Conservation (phyloP, 2,329 filamentous ascomycete genomes). For the Ceratocystis variospora region DNA sequence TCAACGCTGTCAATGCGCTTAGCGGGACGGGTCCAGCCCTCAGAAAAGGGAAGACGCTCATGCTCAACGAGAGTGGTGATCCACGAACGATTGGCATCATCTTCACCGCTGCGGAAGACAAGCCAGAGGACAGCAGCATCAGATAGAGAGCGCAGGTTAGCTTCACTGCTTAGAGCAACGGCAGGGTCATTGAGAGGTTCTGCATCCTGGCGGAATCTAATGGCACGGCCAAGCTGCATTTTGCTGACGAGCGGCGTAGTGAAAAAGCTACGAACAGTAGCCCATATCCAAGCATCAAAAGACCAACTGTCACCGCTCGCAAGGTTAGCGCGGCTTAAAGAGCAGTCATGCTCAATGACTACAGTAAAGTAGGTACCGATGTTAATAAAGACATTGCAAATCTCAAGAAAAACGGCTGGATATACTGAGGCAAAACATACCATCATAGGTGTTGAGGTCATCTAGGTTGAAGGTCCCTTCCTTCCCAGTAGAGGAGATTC, state of each 20-base stretch:
- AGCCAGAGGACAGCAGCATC: slow-evolving; percentile 22
- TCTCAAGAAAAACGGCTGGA: background rate
- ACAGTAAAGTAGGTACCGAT: too few relatives aligned
- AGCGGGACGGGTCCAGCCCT: slow-evolving; percentile 13
- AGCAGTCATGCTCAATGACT: slow-evolving; percentile 29
- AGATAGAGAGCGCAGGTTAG: slow-evolving; percentile 20
- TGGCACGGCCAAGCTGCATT: slow-evolving; percentile 23
- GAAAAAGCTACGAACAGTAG: slow-evolving; percentile 21
- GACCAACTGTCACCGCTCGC: slow-evolving; percentile 25
- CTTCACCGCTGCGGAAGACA: slow-evolving; percentile 21
- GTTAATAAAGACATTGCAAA: background rate
- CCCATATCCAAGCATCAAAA: slow-evolving; percentile 24
- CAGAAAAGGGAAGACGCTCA: slow-evolving; percentile 17
- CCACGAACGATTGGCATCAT: slow-evolving; percentile 21
- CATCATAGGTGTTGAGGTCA: slow-evolving; percentile 23
- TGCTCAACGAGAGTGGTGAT: slow-evolving; percentile 20
- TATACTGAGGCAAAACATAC: slow-evolving; percentile 10
- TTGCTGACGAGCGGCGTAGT: slow-evolving; percentile 23
- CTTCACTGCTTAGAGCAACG: slow-evolving; percentile 19
- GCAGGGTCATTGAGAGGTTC: slow-evolving; percentile 23
- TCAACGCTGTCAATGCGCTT: background rate
- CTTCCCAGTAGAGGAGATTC: slow-evolving; percentile 24
- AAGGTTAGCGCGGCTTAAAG: slow-evolving; percentile 25
- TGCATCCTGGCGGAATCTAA: slow-evolving; percentile 22
- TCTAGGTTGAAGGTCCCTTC: slow-evolving; percentile 24